Evolutionary conservation across 768 basidiomycete genomes (phyloP).

Genomic region (Boletellus sp.): DNA sequence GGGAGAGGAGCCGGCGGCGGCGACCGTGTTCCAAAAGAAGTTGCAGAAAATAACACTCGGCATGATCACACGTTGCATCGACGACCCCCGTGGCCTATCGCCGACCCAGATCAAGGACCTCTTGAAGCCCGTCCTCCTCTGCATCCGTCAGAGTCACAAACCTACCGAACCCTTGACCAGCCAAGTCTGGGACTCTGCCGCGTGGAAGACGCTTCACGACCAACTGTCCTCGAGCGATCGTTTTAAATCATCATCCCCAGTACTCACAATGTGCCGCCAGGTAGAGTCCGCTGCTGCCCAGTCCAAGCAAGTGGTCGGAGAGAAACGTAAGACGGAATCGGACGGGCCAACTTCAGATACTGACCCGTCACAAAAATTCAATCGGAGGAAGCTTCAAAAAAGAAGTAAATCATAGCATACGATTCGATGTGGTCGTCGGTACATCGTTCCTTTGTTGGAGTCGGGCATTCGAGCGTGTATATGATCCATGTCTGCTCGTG

Average conservation of each 20-base stretch:
- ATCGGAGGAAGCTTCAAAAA: constrained; percentile 43
- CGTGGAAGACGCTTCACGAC: constrained; percentile 51
- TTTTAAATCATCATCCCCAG: constrained; percentile 58
- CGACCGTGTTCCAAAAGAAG: constrained; percentile 41
- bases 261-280: constrained; percentile 65
- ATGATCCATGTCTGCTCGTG: too few species aligned
- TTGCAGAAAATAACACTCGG: constrained; percentile 50
- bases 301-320: constrained; percentile 3
- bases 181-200: constrained; percentile 55
- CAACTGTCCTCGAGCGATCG: constrained; percentile 50
- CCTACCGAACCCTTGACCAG: constrained; percentile 34
- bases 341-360: constrained; percentile 27
- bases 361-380: constrained; percentile 35
- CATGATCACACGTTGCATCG: constrained; percentile 46
- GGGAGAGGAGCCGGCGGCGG: constrained; percentile 40
- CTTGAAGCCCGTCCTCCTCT: constrained; percentile 62
- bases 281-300: constrained; percentile 34
- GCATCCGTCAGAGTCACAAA: constrained; percentile 60
- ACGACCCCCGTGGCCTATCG: constrained; percentile 44
- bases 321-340: constrained; percentile 39
- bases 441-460: too few species aligned
- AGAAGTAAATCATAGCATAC: constrained; percentile 29
- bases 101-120: constrained; percentile 75
- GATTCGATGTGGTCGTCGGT: neutral
- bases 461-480: too few species aligned